Percentiles rank a stretch among this genome's conserved stretches.
These are phyloP conservation scores for Narthecium ossifragum DNA, from an alignment of 106 monocot genomes.

Conservation along the genomic window DNA sequence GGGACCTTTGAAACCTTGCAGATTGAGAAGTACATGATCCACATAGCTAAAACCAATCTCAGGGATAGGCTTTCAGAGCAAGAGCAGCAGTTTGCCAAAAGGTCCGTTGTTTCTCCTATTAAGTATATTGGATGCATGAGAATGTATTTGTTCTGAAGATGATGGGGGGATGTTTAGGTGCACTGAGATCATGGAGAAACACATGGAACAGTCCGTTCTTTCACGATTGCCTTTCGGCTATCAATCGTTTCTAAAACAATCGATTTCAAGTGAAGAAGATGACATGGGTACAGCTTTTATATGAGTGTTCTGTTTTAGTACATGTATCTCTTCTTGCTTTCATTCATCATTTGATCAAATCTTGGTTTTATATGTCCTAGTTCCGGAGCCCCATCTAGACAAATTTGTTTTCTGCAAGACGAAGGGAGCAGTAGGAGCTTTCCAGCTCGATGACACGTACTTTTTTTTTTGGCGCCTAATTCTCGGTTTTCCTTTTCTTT, in stretches of 20 bases:
- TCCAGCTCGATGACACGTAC: constrained; percentile 96
- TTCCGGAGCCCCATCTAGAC: constrained; percentile 84
- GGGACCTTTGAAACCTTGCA: constrained; percentile 11
- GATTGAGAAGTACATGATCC: constrained; percentile 83
- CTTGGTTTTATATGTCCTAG: constrained; percentile 20
- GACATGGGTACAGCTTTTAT: constrained; percentile 66
- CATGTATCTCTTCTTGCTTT: neutral
- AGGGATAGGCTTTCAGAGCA: constrained; percentile 77
- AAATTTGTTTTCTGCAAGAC: constrained; percentile 98
- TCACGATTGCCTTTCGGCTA: constrained; percentile 74
- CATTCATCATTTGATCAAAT: neutral
- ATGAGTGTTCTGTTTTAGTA: neutral
- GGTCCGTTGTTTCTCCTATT: constrained; percentile 15
- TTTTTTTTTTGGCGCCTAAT: neutral
- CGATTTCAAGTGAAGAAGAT: constrained; percentile 91
- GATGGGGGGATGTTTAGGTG: constrained; percentile 28
- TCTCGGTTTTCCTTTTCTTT: neutral
- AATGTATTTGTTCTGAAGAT: neutral
- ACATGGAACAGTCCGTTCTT: constrained; percentile 71
- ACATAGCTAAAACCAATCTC: constrained; percentile 59
- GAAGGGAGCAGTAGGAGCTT: constrained; percentile 74
- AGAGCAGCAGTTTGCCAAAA: constrained; percentile 65
- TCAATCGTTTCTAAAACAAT: constrained; percentile 67
- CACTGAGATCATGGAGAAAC: constrained; percentile 67
- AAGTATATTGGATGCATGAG: neutral